phyloP scores from a whole-genome alignment of 139 green algal genomes.

The Ettlia oleoabundans region DNA sequence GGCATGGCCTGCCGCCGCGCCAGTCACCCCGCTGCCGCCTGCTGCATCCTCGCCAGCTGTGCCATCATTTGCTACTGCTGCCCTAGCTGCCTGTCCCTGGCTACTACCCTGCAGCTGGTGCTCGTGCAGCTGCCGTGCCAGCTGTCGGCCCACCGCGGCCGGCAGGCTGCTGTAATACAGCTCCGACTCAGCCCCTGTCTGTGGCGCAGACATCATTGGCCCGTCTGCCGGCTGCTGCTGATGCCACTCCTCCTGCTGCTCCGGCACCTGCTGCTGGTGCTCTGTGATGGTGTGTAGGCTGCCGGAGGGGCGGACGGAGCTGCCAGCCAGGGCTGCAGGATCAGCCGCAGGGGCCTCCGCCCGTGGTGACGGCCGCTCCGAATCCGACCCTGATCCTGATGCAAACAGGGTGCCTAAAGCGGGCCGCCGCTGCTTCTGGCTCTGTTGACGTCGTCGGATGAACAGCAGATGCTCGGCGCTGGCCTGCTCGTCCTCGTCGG shows the following conservation, averaged over 20 bases:
- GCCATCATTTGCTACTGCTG: too few relatives aligned
- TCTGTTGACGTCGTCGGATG: neutral
- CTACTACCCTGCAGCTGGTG: neutral
- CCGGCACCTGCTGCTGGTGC: neutral
- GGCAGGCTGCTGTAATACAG: conserved; percentile 40
- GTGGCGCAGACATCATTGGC: neutral
- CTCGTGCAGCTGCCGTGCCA: conserved; percentile 17
- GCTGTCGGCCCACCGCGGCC: conserved; percentile 1
- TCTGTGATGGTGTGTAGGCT: conserved; percentile 1
- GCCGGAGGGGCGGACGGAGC: too few relatives aligned
- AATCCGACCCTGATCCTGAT: neutral
- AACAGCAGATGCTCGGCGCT: neutral
- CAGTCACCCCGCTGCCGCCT: neutral
- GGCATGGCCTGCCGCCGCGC: neutral
- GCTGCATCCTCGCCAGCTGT: neutral
- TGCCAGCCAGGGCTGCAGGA: too few relatives aligned
- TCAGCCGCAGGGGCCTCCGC: neutral
- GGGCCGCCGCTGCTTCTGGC: neutral
- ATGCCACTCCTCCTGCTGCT: neutral
- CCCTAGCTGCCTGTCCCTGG: too few relatives aligned
- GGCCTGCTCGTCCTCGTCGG: neutral
- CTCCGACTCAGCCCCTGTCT: neutral
- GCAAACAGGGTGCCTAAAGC: neutral
- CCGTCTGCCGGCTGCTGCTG: neutral
- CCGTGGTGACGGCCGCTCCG: neutral